phyloP scores from a whole-genome alignment of 352 stramenopile species.

The Phytophthora cryptogea region DNA sequence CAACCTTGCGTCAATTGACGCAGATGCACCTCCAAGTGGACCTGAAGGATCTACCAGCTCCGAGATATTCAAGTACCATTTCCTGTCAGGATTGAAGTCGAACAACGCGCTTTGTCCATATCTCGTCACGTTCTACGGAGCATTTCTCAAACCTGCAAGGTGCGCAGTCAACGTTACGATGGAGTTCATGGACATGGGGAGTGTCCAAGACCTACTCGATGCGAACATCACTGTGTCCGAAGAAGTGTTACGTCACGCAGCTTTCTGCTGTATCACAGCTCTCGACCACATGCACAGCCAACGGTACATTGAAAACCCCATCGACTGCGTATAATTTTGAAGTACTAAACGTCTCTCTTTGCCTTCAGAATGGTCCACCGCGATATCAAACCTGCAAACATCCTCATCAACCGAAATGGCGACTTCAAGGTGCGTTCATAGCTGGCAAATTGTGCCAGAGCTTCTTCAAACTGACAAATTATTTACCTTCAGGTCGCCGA shows the following conservation, averaged over 20 bases:
- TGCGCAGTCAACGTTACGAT: slow-evolving; percentile 88
- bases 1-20: slow-evolving; percentile 13
- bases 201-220: slow-evolving; percentile 79
- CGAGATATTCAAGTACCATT: slow-evolving; percentile 15
- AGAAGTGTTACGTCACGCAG: slow-evolving; percentile 67
- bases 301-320: slow-evolving; percentile 34
- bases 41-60: neutral
- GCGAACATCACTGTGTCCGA: slow-evolving; percentile 53
- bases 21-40: neutral
- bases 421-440: slow-evolving; percentile 72
- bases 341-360: neutral
- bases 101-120: slow-evolving; percentile 56
- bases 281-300: slow-evolving; percentile 86
- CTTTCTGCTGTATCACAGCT: slow-evolving; percentile 81
- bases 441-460: neutral
- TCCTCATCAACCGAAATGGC: slow-evolving; percentile 82
- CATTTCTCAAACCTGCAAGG: slow-evolving; percentile 76
- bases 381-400: slow-evolving; percentile 92
- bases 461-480: slow-evolving; percentile 6
- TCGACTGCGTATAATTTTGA: neutral
- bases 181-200: slow-evolving; percentile 94
- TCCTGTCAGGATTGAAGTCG: slow-evolving; percentile 13
- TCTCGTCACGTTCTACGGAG: slow-evolving; percentile 90
- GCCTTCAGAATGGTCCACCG: slow-evolving; percentile 46
- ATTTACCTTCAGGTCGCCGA: slow-evolving; percentile 56